Evolutionary conservation across 495 filamentous ascomycete species (phyloP).

Genomic region (Penicillium verhagenii): DNA sequence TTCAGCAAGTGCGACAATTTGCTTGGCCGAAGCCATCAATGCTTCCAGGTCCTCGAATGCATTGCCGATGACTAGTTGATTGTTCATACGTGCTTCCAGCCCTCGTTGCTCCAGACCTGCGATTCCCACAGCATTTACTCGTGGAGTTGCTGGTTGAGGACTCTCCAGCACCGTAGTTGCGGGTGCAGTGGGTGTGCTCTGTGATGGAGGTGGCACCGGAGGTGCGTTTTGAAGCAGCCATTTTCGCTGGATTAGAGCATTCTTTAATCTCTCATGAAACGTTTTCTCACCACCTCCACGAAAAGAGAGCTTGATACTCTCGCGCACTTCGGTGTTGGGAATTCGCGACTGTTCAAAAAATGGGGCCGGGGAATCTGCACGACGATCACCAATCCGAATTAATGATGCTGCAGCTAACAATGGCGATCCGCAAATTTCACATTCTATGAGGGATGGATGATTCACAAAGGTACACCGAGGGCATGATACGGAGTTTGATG

Average conservation of each 20-base stretch:
- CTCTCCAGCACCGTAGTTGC: slow-evolving; percentile 19
- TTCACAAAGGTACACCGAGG: slow-evolving; percentile 94
- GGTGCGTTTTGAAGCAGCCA: slow-evolving; percentile 93
- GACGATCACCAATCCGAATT: slow-evolving; percentile 14
- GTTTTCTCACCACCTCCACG: slow-evolving; percentile 83
- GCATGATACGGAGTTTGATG: slow-evolving; percentile 48
- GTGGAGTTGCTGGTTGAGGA: slow-evolving; percentile 30
- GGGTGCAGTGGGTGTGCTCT: slow-evolving; percentile 22
- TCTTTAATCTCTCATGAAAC: slow-evolving; percentile 86
- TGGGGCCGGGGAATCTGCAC: slow-evolving; percentile 79
- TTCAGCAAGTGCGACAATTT: slow-evolving; percentile 91
- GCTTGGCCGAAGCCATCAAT: slow-evolving; percentile 94
- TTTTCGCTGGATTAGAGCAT: slow-evolving; percentile 86
- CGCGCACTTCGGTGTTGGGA: slow-evolving; percentile 56
- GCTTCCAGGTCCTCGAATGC: slow-evolving; percentile 97
- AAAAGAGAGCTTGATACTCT: slow-evolving; percentile 89
- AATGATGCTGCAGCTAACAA: slow-evolving; percentile 41
- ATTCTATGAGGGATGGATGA: slow-evolving; percentile 79
- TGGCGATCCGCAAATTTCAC: slow-evolving; percentile 88
- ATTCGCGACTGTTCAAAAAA: slow-evolving; percentile 42
- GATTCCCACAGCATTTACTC: slow-evolving; percentile 76
- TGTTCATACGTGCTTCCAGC: slow-evolving; percentile 80
- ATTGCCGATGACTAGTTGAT: slow-evolving; percentile 86
- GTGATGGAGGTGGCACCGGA: slow-evolving; percentile 71
- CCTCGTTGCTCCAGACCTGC: slow-evolving; percentile 86